These are phyloP conservation scores for Eucalyptus pumila DNA, from an alignment of 345 rosid genomes.

Conservation along the genomic window DNA sequence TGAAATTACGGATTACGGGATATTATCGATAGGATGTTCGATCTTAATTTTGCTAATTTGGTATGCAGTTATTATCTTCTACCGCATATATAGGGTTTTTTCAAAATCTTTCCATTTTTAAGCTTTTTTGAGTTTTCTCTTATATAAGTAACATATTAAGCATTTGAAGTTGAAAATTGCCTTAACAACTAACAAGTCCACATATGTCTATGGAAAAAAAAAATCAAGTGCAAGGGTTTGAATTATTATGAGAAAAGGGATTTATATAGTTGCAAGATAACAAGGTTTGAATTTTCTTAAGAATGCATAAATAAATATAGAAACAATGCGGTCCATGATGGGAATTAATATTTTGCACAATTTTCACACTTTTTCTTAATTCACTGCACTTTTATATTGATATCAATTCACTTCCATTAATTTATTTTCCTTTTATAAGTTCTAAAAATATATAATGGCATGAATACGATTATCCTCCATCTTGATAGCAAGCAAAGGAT, in stretches of 20 bases:
- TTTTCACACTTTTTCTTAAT: not conserved
- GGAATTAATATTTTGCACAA: not conserved
- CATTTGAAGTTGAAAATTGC: not conserved
- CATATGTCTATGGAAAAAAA: not conserved
- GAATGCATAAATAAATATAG: not conserved
- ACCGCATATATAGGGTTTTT: not conserved
- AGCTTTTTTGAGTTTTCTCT: not conserved
- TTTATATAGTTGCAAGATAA: not conserved
- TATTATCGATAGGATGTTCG: not conserved
- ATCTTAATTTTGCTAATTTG: not conserved
- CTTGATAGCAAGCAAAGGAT: not conserved
- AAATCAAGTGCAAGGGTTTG: not conserved
- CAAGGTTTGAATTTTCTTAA: not conserved
- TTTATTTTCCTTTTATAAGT: not conserved
- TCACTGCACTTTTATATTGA: not conserved
- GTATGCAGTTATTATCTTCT: not conserved
- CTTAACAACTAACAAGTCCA: not conserved
- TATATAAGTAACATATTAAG: not conserved
- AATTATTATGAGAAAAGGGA: not conserved
- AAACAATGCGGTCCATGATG: not conserved
- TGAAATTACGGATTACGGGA: not conserved
- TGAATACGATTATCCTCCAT: not conserved
- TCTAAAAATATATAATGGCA: not conserved
- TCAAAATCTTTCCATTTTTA: not conserved
- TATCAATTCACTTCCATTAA: not conserved